Base-by-base conservation (phyloP, 1,139 yeast species). In the Zygosaccharomyces sapae region DNA sequence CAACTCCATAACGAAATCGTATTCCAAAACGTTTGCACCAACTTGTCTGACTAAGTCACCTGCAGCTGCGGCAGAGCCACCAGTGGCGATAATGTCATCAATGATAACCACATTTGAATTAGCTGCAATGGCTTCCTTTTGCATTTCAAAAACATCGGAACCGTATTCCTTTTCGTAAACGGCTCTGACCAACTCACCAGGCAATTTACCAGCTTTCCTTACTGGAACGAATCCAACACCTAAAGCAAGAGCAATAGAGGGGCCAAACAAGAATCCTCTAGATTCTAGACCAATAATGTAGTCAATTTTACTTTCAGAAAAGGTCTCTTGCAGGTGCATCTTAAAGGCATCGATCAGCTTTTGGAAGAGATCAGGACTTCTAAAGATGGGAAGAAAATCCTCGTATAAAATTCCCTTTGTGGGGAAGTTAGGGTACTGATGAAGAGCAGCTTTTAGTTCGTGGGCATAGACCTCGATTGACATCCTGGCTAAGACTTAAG, bases 41-140 rank as follows among this genome's bases (percentile, higher is more conserved):
- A 74, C 68, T 70, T 79, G 72, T 62, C 70, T 70, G 46, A 88
- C 86, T 57, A 94, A 77, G 61, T 86, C 84, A 49, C 96, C 97
- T 38, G 97, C 98, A 52, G 95, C 97, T 51, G 71, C 73, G 16
- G 98, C 98, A 63, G 95, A 84, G 37, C 98, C 98, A 56, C 97
- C 98, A 38, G 98, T 92, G 42, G 98, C 98, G 68, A 94, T 85
- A 61, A 92, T 89, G 66, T 92, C 99, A 67, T 92, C 98, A 31
- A 92, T 95, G 56, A 92, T 77, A 39, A 92, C 74, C 33, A 92
- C 94, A 51, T 76, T 85, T 46, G 95, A 77, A 35, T 92, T 95
- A 51, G 76, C 76, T 56, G 89, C 86, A 57, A 92, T 81, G 39
- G 92, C 81, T 49, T 79, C 94, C 55, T 77, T 73, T 72, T 94